These are phyloP conservation scores for Talaromyces verruculosus DNA, from an alignment of 2,329 filamentous ascomycete genomes.

Conservation along the genomic window DNA sequence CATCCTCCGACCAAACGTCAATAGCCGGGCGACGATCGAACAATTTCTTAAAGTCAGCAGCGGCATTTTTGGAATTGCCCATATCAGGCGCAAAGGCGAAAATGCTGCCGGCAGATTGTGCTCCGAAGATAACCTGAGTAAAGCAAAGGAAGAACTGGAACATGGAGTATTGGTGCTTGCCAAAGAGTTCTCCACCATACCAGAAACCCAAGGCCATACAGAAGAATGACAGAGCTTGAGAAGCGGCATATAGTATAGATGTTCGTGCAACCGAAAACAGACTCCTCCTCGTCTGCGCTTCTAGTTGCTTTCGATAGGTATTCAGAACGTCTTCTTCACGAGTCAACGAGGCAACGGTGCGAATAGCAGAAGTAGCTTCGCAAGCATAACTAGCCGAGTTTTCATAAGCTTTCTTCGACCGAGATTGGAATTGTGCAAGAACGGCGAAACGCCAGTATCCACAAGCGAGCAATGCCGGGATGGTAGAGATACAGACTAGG, in stretches of 20 bases:
- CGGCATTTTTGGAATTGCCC: slow-evolving; percentile 86
- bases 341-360: slow-evolving; percentile 87
- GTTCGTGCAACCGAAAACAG: slow-evolving; percentile 73
- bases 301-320: slow-evolving; percentile 68
- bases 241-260: slow-evolving; percentile 75
- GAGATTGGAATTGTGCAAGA: slow-evolving; percentile 73
- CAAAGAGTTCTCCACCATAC: slow-evolving; percentile 81
- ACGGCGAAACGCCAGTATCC: slow-evolving; percentile 89
- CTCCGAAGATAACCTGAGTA: slow-evolving; percentile 81
- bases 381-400: slow-evolving; percentile 83
- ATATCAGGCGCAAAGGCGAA: slow-evolving; percentile 91
- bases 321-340: slow-evolving; percentile 77
- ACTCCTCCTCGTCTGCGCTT: slow-evolving; percentile 64
- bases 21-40: slow-evolving; percentile 81
- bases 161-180: slow-evolving; percentile 66
- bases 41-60: slow-evolving; percentile 72
- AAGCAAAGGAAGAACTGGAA: slow-evolving; percentile 95
- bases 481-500: slow-evolving; percentile 74
- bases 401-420: slow-evolving; percentile 77
- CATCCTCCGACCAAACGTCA: slow-evolving; percentile 74
- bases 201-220: slow-evolving; percentile 88
- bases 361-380: slow-evolving; percentile 89
- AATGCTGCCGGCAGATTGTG: slow-evolving; percentile 84
- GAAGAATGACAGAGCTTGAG: slow-evolving; percentile 80
- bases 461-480: slow-evolving; percentile 74